Percentiles rank a stretch among this genome's conserved stretches.
These are phyloP conservation scores for Boletellus ananas DNA, from an alignment of 768 basidiomycete genomes.

Conservation along the genomic window DNA sequence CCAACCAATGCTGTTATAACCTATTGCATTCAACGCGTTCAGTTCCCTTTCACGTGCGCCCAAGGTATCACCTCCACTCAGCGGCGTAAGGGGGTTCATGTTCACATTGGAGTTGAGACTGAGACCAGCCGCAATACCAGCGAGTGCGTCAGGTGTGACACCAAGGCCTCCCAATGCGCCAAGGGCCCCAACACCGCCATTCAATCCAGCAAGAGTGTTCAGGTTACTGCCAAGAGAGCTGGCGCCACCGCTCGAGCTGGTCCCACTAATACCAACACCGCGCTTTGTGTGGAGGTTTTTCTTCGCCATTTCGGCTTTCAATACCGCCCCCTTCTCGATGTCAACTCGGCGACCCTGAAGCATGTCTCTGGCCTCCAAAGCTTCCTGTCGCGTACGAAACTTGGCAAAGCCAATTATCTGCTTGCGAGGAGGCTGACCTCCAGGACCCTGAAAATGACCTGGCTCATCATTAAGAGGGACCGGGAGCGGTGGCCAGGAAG, in stretches of 20 bases:
- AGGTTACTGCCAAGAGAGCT: slow-evolving; percentile 26
- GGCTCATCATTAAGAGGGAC: slow-evolving; percentile 32
- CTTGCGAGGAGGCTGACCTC: slow-evolving; percentile 62
- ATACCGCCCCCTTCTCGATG: slow-evolving; percentile 83
- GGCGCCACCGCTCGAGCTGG: slow-evolving; percentile 25
- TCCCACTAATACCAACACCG: slow-evolving; percentile 67
- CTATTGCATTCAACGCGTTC: slow-evolving; percentile 45
- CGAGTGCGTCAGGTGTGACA: slow-evolving; percentile 27
- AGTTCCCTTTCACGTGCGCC: slow-evolving; percentile 46
- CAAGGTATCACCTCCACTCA: slow-evolving; percentile 28
- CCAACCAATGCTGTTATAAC: slow-evolving; percentile 34
- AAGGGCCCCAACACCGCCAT: slow-evolving; percentile 28
- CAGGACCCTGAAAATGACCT: slow-evolving; percentile 30
- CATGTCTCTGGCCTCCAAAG: slow-evolving; percentile 80
- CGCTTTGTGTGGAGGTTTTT: slow-evolving; percentile 98
- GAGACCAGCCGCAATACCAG: slow-evolving; percentile 29
- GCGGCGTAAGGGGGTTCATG: slow-evolving; percentile 24
- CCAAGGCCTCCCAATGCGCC: slow-evolving; percentile 21
- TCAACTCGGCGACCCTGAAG: slow-evolving; percentile 90
- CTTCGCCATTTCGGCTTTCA: slow-evolving; percentile 99
- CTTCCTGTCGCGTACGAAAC: slow-evolving; percentile 84
- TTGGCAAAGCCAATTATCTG: slow-evolving; percentile 99
- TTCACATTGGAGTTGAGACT: slow-evolving; percentile 27
- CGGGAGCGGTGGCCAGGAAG: slow-evolving; percentile 57
- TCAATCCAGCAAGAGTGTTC: slow-evolving; percentile 21